Base-by-base conservation (phyloP, 1,139 yeast species). In the Kluyveromyces marxianus region DNA sequence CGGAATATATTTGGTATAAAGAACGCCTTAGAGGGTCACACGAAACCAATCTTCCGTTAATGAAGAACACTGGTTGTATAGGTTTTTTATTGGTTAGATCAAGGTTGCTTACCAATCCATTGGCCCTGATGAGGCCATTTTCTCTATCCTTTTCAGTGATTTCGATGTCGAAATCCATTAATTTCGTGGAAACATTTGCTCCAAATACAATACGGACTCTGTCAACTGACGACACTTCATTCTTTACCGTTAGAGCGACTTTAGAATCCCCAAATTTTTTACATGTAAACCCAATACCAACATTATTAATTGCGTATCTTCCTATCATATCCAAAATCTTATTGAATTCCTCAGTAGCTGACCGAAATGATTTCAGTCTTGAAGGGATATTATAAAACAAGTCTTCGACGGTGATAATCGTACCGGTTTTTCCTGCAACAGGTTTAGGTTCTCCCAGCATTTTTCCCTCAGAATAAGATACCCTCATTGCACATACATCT, bases 361-460 rank as follows among this genome's bases (percentile, higher is more conserved):
- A 75, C 50, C 74, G 72, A 45, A 90, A 67, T 0, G 95, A 76
- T 43, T 83, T 71, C 35, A 83, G 65, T 45, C 98, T 73, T 0
- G 95, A 77, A 0, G 96, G 95, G 28, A 84, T 77, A 59, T 92
- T 94, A 66, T 83, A 94, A 59, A 94, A 94, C 49, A 94, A 69
- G 60, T 92, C 96, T 60, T 89, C 97, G 4, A 89, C 95, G 0
- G 76, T 67, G 36, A 94, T 76, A 50, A 83, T 89, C 0, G 98
- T 92, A 0, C 99, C 99, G 40, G 74, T 75, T 50, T 77, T 82
- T 0, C 97, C 97, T 0, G 98, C 98, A 1, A 78, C 73, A 0
- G 96, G 89, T 52, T 76, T 76, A 0, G 94, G 87, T 0, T 74
- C 77, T 27, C 59, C 65, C 1, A 61, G 50, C 52, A 85, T 62